Percentiles rank a stretch among this genome's conserved stretches.
phyloP scores from a whole-genome alignment of 192 early-diverging fungal genomes.

The Coemansia sp. region DNA sequence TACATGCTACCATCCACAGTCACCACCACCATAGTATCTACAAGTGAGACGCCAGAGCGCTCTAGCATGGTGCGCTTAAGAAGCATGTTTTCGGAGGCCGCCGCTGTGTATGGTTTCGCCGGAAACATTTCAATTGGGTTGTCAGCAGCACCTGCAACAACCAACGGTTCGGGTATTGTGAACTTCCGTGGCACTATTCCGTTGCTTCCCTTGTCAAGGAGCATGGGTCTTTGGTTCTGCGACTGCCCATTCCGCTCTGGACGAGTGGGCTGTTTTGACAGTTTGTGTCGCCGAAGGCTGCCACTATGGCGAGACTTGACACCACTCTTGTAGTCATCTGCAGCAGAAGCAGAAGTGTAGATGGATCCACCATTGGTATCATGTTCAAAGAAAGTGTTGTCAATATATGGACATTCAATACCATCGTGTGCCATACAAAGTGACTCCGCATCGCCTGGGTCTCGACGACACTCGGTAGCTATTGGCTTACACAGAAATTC shows the following conservation, averaged over 20 bases:
- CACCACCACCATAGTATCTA: conserved; percentile 45
- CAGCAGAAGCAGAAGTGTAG: neutral
- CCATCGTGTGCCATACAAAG: conserved; percentile 3
- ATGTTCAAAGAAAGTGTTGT: neutral
- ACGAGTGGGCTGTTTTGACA: neutral
- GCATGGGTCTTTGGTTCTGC: conserved; percentile 12
- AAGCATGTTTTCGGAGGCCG: conserved; percentile 33
- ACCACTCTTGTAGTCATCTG: too few relatives aligned
- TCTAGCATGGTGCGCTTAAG: conserved; percentile 36
- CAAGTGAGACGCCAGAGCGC: conserved; percentile 33
- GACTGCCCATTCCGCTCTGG: neutral
- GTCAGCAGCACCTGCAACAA: conserved; percentile 44
- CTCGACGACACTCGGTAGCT: neutral
- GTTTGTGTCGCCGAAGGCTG: neutral
- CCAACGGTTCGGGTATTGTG: conserved; percentile 46
- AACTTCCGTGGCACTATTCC: conserved; percentile 52
- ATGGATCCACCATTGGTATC: neutral
- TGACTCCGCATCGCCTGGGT: neutral
- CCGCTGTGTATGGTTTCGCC: conserved; percentile 27
- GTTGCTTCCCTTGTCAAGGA: conserved; percentile 28
- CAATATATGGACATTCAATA: neutral
- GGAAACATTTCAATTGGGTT: conserved; percentile 49
- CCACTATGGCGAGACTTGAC: neutral
- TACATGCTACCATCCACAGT: conserved; percentile 52
- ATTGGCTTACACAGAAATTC: neutral